Base-by-base conservation (phyloP, 257 asterid species). In the Nyctanthes arbortristis region DNA sequence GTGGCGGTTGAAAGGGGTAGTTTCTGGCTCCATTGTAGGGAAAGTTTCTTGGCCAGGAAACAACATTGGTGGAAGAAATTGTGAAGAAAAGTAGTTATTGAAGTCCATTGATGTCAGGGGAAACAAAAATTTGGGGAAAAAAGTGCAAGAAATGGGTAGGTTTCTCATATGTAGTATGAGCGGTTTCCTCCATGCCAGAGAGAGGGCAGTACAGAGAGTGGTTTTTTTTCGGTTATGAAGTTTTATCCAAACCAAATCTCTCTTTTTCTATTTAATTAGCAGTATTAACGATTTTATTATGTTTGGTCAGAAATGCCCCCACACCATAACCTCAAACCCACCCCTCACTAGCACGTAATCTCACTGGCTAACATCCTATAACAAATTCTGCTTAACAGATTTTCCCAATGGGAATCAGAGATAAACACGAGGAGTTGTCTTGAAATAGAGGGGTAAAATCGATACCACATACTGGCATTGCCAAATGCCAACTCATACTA, bases 131-230 rank as follows among this genome's bases (percentile, higher is more conserved):
- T 49, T 49, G 58, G 8, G 58, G 34, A 43, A 49, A 68, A 68
- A 77, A 57, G 20, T 67, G 81, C 68, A 68, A 73, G 73, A 70
- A 33, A 39, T 36, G 75, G 69, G 30, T 52, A 20, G 75, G 33
- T 68, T 65, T 71, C 14, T 52, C 59, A 20, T 52, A 52, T 52
- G 59, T 52, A 52, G n/a, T 52, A 2, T 22, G 31, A 52, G 59
- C 59, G 59, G 59, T 52, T 52, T 52, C 59, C 28, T 52, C 59
- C 28, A 22, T 52, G 7, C 16, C 3, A 52, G 16, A 8, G 59
- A 52, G 29, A 52, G n/a, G n/a, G n/a, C n/a, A n/a, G n/a, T n/a
- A n/a, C n/a, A n/a, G 28, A 7, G 5, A 30, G 59, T 22, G 24
- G 59, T 58, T 65, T 14, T 11, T 30, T 58, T 62, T 29, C 80